Evolutionary conservation across 1,139 yeast species (phyloP).

Genomic region (Magnusiomyces paraingens): DNA sequence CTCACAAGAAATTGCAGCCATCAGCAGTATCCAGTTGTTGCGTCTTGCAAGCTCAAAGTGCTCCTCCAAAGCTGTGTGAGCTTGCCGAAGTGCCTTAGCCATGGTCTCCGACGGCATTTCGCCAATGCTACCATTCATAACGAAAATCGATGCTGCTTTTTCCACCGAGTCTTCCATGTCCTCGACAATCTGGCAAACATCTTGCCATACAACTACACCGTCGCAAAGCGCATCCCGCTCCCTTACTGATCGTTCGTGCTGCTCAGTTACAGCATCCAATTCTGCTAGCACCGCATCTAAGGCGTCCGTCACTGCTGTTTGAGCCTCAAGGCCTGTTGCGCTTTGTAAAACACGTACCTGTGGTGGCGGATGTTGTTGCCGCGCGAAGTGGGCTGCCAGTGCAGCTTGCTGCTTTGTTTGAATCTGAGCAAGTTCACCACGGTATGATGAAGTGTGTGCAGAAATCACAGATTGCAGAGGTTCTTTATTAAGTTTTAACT

Average conservation of each 20-base stretch:
- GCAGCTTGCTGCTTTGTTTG: background rate
- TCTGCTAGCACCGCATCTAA: background rate
- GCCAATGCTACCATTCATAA: background rate
- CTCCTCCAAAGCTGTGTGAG: background rate
- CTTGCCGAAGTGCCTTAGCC: background rate
- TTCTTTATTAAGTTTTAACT: background rate
- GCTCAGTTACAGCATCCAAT: background rate
- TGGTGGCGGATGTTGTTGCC: background rate
- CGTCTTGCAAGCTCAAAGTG: constrained; percentile 1
- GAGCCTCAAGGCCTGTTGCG: background rate
- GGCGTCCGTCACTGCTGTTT: background rate
- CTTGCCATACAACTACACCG: constrained; percentile 3
- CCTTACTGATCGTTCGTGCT: background rate
- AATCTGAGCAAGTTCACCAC: background rate
- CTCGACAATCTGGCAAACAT: constrained; percentile 4
- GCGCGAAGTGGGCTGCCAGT: background rate
- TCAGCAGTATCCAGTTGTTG: constrained; percentile 4
- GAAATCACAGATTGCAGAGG: constrained; percentile 3
- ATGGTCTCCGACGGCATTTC: background rate
- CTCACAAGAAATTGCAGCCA: constrained; percentile 6
- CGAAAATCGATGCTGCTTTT: background rate
- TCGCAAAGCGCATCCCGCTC: constrained; percentile 1
- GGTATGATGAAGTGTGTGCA: background rate
- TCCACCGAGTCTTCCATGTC: background rate
- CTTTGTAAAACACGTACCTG: background rate